These are phyloP conservation scores for Penicillium italicum DNA, from an alignment of 2,329 filamentous ascomycete genomes.

Conservation along the genomic window DNA sequence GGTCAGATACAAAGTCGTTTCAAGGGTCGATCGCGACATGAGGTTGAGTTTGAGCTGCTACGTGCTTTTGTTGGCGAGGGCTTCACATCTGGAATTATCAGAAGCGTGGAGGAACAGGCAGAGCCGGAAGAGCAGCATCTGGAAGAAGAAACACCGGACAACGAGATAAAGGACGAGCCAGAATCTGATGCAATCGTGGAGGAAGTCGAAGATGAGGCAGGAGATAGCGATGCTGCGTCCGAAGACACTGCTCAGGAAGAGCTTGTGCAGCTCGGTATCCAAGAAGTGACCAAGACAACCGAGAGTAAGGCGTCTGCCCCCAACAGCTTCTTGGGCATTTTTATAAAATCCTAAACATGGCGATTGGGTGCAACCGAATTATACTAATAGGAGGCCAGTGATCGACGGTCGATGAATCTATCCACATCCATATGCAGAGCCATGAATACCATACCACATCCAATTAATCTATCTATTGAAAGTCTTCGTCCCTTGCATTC, in stretches of 20 bases:
- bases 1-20: conserved; percentile 26
- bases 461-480: conserved; percentile 20
- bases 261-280: not conserved
- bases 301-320: not conserved
- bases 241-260: not conserved
- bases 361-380: not conserved
- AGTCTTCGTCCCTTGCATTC: conserved; percentile 35
- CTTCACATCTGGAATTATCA: not conserved
- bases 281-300: not conserved
- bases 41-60: conserved; percentile 36
- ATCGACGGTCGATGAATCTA: not conserved
- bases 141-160: not conserved
- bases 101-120: not conserved
- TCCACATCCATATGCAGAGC: not conserved
- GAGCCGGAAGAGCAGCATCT: not conserved
- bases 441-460: not conserved
- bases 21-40: conserved; percentile 28
- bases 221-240: not conserved
- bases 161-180: not conserved
- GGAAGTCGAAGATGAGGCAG: not conserved
- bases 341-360: not conserved
- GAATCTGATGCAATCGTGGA: not conserved
- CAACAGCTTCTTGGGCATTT: not conserved
- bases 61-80: conserved; percentile 22
- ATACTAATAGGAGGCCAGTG: not conserved